Evolutionary conservation across 805 yeast species (phyloP).

Genomic region (Lipomyces yamadae): DNA sequence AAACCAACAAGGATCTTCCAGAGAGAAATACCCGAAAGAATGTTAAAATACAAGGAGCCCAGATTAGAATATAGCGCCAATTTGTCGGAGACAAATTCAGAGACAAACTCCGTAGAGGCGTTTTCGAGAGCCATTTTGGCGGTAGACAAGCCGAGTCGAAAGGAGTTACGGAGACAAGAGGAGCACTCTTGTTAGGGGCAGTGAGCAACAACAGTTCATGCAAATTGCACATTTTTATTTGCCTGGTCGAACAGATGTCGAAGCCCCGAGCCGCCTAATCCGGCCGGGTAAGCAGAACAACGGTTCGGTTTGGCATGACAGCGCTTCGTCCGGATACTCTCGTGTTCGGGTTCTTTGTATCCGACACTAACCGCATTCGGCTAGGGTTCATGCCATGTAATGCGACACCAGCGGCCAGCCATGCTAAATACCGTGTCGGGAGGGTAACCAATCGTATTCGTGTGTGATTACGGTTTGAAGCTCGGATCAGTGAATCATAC

Average conservation of each 20-base stretch:
- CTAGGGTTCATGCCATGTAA: too few species aligned
- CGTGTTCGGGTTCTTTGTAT: background rate
- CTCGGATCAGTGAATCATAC: too few species aligned
- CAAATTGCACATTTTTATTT: background rate
- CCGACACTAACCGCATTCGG: too few species aligned
- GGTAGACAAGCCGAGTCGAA: background rate
- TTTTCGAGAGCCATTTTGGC: constrained; percentile 7
- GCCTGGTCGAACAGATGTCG: background rate
- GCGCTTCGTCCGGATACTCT: background rate
- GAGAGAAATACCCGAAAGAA: constrained; percentile 11
- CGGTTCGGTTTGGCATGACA: background rate
- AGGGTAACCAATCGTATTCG: too few species aligned
- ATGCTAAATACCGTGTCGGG: too few species aligned
- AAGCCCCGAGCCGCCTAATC: too few species aligned
- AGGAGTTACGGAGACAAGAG: background rate
- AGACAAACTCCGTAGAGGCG: background rate
- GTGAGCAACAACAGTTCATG: background rate
- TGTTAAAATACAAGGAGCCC: background rate
- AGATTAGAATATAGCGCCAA: background rate
- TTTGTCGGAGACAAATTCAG: background rate
- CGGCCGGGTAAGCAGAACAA: background rate
- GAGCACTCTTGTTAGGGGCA: background rate
- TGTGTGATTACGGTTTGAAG: too few species aligned
- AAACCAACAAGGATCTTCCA: constrained; percentile 25
- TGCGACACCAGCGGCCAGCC: too few species aligned